Percentiles rank a stretch among this genome's conserved stretches.
Conservation (phyloP, 495 filamentous ascomycete genomes). For the Talaromyces ruber region DNA sequence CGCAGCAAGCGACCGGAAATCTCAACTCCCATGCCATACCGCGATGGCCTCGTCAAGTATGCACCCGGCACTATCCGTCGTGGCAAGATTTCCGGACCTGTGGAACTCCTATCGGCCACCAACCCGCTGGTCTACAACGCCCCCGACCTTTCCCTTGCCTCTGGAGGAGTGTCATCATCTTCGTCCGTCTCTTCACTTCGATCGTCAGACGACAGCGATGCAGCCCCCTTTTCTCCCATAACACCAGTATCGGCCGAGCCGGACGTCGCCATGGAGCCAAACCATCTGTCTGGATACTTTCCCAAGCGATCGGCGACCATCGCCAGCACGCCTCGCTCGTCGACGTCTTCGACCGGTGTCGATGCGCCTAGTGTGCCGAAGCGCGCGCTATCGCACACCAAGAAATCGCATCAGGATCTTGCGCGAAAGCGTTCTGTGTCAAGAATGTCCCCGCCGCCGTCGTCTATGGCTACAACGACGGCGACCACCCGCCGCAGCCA, state of each 20-base stretch:
- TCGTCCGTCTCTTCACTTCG: constrained; percentile 47
- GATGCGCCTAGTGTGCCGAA: constrained; percentile 61
- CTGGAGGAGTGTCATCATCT: constrained; percentile 24
- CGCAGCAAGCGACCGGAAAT: constrained; percentile 43
- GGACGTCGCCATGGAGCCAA: constrained; percentile 48
- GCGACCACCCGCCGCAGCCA: constrained; percentile 26
- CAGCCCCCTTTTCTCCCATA: constrained; percentile 45
- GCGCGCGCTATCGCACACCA: constrained; percentile 76
- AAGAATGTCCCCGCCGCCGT: constrained; percentile 35
- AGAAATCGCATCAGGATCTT: constrained; percentile 60
- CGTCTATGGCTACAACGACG: constrained; percentile 22
- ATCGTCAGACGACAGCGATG: constrained; percentile 56
- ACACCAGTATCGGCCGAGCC: constrained; percentile 65
- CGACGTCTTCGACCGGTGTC: constrained; percentile 33
- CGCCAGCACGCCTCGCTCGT: constrained; percentile 32
- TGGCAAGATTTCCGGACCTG: constrained; percentile 74
- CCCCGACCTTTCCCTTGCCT: constrained; percentile 56
- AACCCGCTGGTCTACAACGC: constrained; percentile 95
- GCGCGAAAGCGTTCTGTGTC: constrained; percentile 59
- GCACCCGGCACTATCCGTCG: constrained; percentile 40
- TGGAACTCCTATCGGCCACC: constrained; percentile 85
- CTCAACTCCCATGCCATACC: constrained; percentile 39
- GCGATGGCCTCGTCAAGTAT: constrained; percentile 38
- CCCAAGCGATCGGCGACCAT: constrained; percentile 38
- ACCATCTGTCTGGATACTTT: constrained; percentile 80